phyloP scores from a whole-genome alignment of 768 basidiomycete genomes.

The Steccherinum ochraceum region DNA sequence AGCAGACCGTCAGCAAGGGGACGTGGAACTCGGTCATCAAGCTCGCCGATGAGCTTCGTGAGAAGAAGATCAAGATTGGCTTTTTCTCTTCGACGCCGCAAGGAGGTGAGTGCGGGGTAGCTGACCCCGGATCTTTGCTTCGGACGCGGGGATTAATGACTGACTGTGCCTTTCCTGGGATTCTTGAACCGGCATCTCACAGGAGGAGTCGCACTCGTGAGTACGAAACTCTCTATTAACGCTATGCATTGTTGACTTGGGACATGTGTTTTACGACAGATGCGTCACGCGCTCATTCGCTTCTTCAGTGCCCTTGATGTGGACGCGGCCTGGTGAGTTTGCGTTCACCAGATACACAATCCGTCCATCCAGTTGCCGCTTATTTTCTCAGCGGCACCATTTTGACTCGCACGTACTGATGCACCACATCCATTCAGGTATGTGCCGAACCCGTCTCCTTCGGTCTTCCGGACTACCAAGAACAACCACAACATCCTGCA shows the following conservation, averaged over 20 bases:
- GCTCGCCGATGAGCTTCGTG: conserved; percentile 77
- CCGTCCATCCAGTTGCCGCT: neutral
- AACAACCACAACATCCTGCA: conserved; percentile 96
- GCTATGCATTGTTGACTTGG: conserved; percentile 14
- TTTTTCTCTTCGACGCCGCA: conserved; percentile 97
- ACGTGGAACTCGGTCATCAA: conserved; percentile 81
- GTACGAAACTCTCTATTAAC: conserved; percentile 28
- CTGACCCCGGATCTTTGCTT: conserved; percentile 2
- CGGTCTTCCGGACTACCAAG: conserved; percentile 89
- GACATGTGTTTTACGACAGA: conserved; percentile 34
- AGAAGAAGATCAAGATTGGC: conserved; percentile 83
- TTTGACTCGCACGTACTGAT: conserved; percentile 8
- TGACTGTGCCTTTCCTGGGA: conserved; percentile 1
- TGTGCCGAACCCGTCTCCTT: conserved; percentile 83
- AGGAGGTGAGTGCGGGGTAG: conserved; percentile 53
- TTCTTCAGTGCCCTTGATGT: conserved; percentile 77
- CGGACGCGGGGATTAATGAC: conserved; percentile 20
- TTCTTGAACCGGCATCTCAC: conserved; percentile 13
- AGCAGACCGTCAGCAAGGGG: conserved; percentile 60
- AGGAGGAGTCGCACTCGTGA: conserved; percentile 90
- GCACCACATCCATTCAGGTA: too few relatives aligned
- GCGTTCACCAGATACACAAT: too few relatives aligned
- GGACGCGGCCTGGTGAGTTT: conserved; percentile 67
- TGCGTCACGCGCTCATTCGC: conserved; percentile 91
- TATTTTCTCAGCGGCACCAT: neutral